Evolutionary conservation across 768 basidiomycete genomes (phyloP), one percentile per base, ranked within the genome.

Genomic region (Mycena floridula): DNA sequence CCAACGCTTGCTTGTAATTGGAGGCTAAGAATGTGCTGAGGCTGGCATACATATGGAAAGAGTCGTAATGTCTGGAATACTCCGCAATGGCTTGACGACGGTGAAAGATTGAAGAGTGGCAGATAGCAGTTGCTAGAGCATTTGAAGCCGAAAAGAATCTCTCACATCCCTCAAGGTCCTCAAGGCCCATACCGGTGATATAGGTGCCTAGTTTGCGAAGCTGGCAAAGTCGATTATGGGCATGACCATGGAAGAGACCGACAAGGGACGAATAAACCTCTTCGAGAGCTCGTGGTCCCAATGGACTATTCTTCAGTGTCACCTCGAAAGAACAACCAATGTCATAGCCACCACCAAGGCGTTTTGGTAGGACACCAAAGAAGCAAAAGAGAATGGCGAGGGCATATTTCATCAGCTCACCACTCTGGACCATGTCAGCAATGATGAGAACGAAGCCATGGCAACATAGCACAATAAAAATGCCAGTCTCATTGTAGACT

Each of bases 101-200:
- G 44, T 60, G 57, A 25, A 54, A 60, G 1, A 37, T 22, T 8
- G 41, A 47, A 2, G 48, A 42, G 40, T 56, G 43, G 8, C 40
- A 44, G 3, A 49, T 27, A 7, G 45, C 30, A 24, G 38, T 11
- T 28, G 50, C 50, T 0, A 54, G 42, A 0, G 40, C 49, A 39
- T 56, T 56, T 1, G 49, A 53, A 20, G 49, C 46, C 6, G 48
- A 54, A 37, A 59, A 57, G 18, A 52, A 45, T 0, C 40, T 44
- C 22, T 55, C 56, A 42, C 51, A 51, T 0, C 43, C 49, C 24
- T 59, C 58, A 8, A 56, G 36, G 30, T 51, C 51, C 35, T 59
- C 46, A 7, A 56, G 49, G 5, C 57, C 51, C 21, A 44, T 22
- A 3, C 52, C 45, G 11, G 47, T 11, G 8, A 51, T 25, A 37